Evolutionary conservation across 176 grass and related monocot genomes (phyloP).

Genomic region (Areca catechu): DNA sequence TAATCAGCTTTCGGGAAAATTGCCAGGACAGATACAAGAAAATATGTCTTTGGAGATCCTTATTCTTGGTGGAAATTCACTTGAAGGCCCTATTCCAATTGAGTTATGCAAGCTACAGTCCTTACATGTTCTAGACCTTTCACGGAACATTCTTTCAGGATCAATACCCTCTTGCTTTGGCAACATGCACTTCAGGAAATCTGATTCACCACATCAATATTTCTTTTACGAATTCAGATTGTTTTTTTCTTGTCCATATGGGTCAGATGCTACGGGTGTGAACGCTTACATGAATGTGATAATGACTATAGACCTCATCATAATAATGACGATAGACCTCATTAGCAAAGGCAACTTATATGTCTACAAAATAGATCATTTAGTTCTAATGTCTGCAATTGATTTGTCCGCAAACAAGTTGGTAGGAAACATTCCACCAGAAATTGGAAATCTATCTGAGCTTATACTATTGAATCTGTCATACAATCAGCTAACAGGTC

Average conservation of each 20-base stretch:
- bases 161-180: not conserved
- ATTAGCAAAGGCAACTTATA: not conserved
- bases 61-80: no score
- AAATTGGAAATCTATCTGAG: no score
- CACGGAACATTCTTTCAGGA: slow-evolving; percentile 9
- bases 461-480: no score
- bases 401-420: slow-evolving; percentile 21
- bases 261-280: no score
- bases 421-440: not conserved
- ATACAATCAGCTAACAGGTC: no score
- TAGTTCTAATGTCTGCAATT: slow-evolving; percentile 7
- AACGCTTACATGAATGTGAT: no score
- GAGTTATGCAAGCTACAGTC: not conserved
- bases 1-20: slow-evolving; percentile 1
- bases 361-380: not conserved
- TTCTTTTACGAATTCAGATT: no score
- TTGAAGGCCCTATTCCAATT: no score
- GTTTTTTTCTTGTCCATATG: no score
- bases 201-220: no score
- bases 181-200: not conserved
- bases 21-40: not conserved
- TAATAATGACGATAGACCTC: not conserved
- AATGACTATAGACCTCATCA: no score
- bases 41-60: no score
- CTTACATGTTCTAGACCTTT: slow-evolving; percentile 6